These are phyloP conservation scores for Wickerhamomyces silvicola DNA, from an alignment of 805 yeast genomes.

Conservation along the genomic window DNA sequence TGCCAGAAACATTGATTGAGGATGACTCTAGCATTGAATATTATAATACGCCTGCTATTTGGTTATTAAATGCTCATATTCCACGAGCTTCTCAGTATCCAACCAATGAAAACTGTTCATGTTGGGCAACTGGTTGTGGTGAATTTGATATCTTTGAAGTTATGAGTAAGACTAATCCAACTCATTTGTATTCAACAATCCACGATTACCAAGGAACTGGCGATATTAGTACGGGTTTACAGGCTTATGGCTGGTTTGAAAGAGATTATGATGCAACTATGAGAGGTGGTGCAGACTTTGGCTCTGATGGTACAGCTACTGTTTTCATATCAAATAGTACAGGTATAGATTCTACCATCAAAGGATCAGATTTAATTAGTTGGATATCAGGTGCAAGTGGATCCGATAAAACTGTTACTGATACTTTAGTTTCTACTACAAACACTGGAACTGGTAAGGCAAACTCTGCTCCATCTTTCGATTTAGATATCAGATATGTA, in stretches of 20 bases:
- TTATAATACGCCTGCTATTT: conserved; percentile 69
- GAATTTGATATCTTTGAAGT: conserved; percentile 75
- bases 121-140: conserved; percentile 77
- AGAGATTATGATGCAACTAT: conserved; percentile 46
- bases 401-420: conserved; percentile 24
- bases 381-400: conserved; percentile 36
- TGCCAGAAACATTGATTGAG: conserved; percentile 48
- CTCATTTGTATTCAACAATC: conserved; percentile 56
- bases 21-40: conserved; percentile 21
- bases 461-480: conserved; percentile 10
- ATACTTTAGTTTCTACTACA: conserved; percentile 27
- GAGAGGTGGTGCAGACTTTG: conserved; percentile 71
- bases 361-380: conserved; percentile 34
- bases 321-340: conserved; percentile 55
- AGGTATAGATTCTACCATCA: conserved; percentile 38
- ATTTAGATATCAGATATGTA: conserved; percentile 15
- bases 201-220: conserved; percentile 74
- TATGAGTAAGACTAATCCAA: conserved; percentile 53
- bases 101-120: conserved; percentile 54
- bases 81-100: conserved; percentile 74
- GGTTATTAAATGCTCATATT: conserved; percentile 67
- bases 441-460: conserved; percentile 29
- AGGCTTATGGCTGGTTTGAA: conserved; percentile 45
- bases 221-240: conserved; percentile 55
- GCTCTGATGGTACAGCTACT: conserved; percentile 50